These are phyloP conservation scores for Lodderomyces oxycetoniae DNA, from an alignment of 1,139 yeast species.

Conservation along the genomic window DNA sequence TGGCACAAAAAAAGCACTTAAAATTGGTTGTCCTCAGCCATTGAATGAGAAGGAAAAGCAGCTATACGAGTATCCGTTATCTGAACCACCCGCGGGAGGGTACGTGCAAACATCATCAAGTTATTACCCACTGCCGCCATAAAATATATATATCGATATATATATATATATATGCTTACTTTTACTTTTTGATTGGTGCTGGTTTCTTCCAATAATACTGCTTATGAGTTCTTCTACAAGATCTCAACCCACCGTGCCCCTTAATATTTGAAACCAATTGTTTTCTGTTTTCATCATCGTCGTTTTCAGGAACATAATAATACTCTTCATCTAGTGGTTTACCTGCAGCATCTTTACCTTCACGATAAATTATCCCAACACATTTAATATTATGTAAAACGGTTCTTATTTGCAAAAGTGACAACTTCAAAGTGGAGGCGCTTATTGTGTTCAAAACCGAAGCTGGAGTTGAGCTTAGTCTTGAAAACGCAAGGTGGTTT, in stretches of 20 bases:
- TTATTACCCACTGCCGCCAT: constrained; percentile 8
- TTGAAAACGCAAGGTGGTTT: constrained; percentile 86
- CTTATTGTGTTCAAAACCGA: constrained; percentile 60
- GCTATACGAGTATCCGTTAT: constrained; percentile 29
- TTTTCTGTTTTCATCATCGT: constrained; percentile 65
- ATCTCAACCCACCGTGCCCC: constrained; percentile 77
- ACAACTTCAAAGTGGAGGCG: constrained; percentile 40
- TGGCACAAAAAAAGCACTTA: neutral
- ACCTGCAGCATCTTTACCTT: constrained; percentile 96
- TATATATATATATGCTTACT: constrained; percentile 1
- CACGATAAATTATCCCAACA: constrained; percentile 79
- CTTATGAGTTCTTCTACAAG: constrained; percentile 90
- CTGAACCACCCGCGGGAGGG: constrained; percentile 3
- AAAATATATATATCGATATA: constrained; percentile 1
- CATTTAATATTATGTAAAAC: constrained; percentile 49
- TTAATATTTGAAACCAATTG: constrained; percentile 68
- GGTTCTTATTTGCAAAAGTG: constrained; percentile 47
- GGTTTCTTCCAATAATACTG: constrained; percentile 88
- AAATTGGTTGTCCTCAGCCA: constrained; percentile 30
- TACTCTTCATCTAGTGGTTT: constrained; percentile 90
- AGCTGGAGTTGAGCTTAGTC: constrained; percentile 82
- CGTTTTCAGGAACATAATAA: constrained; percentile 82
- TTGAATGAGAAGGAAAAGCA: constrained; percentile 25
- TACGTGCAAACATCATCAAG: constrained; percentile 8
- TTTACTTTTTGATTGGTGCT: constrained; percentile 37